Conservation (phyloP, 1,284 basidiomycete genomes). For the Boletus sp. region DNA sequence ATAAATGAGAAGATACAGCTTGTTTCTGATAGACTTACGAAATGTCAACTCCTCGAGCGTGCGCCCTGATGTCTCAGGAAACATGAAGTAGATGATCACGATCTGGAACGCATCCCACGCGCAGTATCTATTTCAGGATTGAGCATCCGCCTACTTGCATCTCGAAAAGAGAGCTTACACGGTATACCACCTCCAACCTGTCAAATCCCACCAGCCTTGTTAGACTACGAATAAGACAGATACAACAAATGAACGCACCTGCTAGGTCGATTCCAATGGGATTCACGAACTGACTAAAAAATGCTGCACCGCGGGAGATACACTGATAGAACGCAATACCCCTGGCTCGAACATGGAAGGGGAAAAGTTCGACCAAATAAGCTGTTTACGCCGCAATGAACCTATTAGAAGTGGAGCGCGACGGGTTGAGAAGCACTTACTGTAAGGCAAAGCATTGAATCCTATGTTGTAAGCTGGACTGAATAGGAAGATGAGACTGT, state of each 20-base stretch:
- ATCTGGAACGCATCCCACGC: slow-evolving; percentile 50
- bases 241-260: slow-evolving; percentile 4
- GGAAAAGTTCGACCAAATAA: slow-evolving; percentile 27
- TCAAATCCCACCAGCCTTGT: not conserved
- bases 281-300: slow-evolving; percentile 14
- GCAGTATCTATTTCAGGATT: slow-evolving; percentile 42
- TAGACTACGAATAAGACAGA: not conserved
- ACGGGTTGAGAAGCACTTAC: not conserved
- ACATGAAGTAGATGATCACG: slow-evolving; percentile 52
- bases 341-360: slow-evolving; percentile 22
- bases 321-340: slow-evolving; percentile 26
- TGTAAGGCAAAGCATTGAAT: slow-evolving; percentile 14
- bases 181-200: slow-evolving; percentile 25
- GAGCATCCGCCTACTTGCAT: rapidly evolving
- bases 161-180: slow-evolving; percentile 10
- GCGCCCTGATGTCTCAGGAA: slow-evolving; percentile 56
- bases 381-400: slow-evolving; percentile 13
- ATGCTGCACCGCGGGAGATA: slow-evolving; percentile 13
- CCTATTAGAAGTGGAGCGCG: not conserved
- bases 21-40: slow-evolving; percentile 42
- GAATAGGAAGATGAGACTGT: slow-evolving; percentile 23
- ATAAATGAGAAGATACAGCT: not conserved
- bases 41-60: slow-evolving; percentile 64
- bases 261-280: slow-evolving; percentile 21
- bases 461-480: slow-evolving; percentile 21